These are phyloP conservation scores for Suillus brevipes DNA, from an alignment of 768 basidiomycete genomes.

Conservation along the genomic window DNA sequence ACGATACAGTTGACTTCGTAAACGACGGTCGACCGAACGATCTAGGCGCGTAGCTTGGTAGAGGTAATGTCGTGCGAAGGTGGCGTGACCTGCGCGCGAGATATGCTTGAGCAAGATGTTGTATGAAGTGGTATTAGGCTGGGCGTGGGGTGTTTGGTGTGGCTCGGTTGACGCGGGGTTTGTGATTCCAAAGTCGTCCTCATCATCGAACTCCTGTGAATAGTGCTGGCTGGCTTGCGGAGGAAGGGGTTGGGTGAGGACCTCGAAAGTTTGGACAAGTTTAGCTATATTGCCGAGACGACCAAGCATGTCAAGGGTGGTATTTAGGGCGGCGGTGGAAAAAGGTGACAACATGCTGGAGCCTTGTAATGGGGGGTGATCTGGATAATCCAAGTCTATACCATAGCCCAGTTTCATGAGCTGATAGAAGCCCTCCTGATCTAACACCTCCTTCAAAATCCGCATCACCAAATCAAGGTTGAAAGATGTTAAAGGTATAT, in stretches of 20 bases:
- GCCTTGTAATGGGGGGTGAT: constrained; percentile 48
- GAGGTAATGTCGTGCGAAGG: constrained; percentile 68
- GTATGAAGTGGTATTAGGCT: constrained; percentile 70
- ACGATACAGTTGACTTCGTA: constrained; percentile 36
- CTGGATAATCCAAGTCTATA: constrained; percentile 74
- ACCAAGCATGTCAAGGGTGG: constrained; percentile 70
- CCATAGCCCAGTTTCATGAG: constrained; percentile 73
- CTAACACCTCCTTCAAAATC: constrained; percentile 62
- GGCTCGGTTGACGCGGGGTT: constrained; percentile 39
- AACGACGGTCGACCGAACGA: constrained; percentile 30
- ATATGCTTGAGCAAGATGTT: constrained; percentile 60
- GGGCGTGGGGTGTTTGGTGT: constrained; percentile 42
- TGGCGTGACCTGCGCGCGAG: constrained; percentile 45
- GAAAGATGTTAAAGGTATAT: constrained; percentile 53
- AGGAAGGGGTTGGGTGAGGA: constrained; percentile 72
- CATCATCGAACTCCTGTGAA: constrained; percentile 62
- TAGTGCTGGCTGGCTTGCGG: constrained; percentile 43
- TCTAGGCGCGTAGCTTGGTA: constrained; percentile 52
- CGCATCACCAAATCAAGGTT: constrained; percentile 69
- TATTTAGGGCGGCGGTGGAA: constrained; percentile 69
- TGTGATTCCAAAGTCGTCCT: constrained; percentile 53
- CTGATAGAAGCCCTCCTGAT: constrained; percentile 53
- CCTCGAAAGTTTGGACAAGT: constrained; percentile 75
- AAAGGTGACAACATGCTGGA: constrained; percentile 43
- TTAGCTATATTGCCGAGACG: constrained; percentile 58